Percentiles rank a stretch among this genome's conserved stretches.
Conservation (phyloP, 2,329 filamentous ascomycete genomes). For the Juglanconis juglandina region DNA sequence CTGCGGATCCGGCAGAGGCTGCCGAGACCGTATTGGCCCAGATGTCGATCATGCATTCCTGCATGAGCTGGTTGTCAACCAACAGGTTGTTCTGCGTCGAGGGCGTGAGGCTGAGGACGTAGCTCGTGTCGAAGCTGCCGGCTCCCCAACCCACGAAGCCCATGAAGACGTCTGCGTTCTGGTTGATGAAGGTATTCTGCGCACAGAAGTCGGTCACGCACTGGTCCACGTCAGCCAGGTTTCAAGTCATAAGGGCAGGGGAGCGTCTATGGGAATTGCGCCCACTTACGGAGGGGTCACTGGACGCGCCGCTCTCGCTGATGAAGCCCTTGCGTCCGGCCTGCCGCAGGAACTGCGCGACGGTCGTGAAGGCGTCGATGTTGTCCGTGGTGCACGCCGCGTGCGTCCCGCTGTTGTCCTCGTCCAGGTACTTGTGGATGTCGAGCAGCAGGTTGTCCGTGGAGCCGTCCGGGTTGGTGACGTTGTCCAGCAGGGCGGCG, state of each 20-base stretch:
- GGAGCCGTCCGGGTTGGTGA: slow-evolving; percentile 58
- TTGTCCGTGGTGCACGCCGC: slow-evolving; percentile 50
- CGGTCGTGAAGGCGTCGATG: slow-evolving; percentile 42
- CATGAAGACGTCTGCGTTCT: slow-evolving; percentile 44
- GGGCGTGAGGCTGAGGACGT: slow-evolving; percentile 43
- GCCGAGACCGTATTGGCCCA: slow-evolving; percentile 22
- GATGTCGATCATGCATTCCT: slow-evolving; percentile 38
- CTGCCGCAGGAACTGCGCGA: slow-evolving; percentile 45
- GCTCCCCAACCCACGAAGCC: slow-evolving; percentile 47
- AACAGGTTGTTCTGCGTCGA: slow-evolving; percentile 27
- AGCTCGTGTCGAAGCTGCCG: slow-evolving; percentile 39
- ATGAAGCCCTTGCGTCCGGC: slow-evolving; percentile 48
- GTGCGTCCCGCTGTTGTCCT: slow-evolving; percentile 50
- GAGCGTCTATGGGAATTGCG: not conserved
- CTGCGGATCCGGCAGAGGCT: not conserved
- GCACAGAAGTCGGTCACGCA: slow-evolving; percentile 43
- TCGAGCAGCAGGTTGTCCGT: slow-evolving; percentile 54
- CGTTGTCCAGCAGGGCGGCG: slow-evolving; percentile 41
- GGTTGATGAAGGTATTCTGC: slow-evolving; percentile 44
- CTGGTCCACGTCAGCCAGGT: slow-evolving; percentile 22
- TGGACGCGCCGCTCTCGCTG: slow-evolving; percentile 51
- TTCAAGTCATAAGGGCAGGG: not conserved
- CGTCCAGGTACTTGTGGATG: slow-evolving; percentile 58
- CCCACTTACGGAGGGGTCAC: slow-evolving; percentile 34
- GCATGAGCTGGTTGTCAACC: slow-evolving; percentile 40